Evolutionary conservation across 164 flowering plant genomes (phyloP).

Genomic region (Chimonanthus praecox): DNA sequence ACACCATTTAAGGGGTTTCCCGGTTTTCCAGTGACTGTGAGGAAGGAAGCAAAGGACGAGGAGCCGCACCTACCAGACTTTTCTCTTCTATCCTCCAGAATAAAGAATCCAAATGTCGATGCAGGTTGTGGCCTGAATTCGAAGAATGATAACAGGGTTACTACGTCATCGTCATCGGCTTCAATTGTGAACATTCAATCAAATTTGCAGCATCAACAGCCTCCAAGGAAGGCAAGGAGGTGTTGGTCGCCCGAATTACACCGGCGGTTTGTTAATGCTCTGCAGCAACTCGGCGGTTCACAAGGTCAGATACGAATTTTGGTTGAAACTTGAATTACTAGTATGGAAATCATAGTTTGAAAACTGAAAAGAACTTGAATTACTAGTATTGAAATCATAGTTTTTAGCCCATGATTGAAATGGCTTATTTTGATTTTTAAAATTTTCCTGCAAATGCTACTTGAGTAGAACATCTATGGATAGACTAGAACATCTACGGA

Average conservation of each 20-base stretch:
- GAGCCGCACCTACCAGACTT: conserved; percentile 27
- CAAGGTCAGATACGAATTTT: conserved; percentile 39
- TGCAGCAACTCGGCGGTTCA: conserved; percentile 80
- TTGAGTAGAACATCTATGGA: too few relatives aligned
- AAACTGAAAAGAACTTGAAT: too few relatives aligned
- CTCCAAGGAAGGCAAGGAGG: conserved; percentile 65
- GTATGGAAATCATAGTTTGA: too few relatives aligned
- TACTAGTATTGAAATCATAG: too few relatives aligned
- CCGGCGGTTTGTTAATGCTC: conserved; percentile 58
- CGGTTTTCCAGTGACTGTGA: conserved; percentile 16
- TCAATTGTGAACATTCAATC: background rate
- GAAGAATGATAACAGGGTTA: conserved; percentile 13
- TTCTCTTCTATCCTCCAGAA: conserved; percentile 38
- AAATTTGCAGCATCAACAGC: conserved; percentile 21
- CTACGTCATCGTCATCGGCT: conserved; percentile 18
- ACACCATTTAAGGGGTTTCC: conserved; percentile 25
- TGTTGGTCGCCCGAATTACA: conserved; percentile 95
- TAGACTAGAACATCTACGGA: background rate
- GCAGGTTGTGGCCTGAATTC: conserved; percentile 21
- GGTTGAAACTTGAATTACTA: background rate
- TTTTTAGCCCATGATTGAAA: background rate
- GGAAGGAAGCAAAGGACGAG: conserved; percentile 40
- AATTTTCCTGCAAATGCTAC: background rate
- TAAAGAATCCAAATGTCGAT: conserved; percentile 26
- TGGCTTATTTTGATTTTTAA: background rate